These are phyloP conservation scores for Avena insularis DNA, from an alignment of 176 grass and related monocot species.

Conservation along the genomic window DNA sequence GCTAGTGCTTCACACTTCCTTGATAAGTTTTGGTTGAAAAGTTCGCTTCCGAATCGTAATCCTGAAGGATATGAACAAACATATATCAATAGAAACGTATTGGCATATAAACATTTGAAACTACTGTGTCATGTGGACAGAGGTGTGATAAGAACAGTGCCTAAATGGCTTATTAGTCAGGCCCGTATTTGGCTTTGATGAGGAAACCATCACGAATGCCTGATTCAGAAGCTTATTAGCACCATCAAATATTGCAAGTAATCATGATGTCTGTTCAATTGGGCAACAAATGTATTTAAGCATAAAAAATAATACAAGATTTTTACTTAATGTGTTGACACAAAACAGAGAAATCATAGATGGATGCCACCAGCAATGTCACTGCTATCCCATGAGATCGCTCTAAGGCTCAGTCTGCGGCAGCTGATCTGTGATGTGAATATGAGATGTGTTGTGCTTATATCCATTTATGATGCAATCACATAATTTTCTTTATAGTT, in stretches of 20 bases:
- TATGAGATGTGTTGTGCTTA: neutral
- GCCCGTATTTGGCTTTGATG: neutral
- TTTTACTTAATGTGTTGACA: neutral
- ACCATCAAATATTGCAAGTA: neutral
- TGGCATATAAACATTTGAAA: neutral
- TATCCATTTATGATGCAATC: neutral
- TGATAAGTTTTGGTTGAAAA: constrained; percentile 89
- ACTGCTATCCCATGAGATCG: neutral
- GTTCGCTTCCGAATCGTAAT: constrained; percentile 60
- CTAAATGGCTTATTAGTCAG: neutral
- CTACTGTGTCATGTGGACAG: constrained; percentile 1
- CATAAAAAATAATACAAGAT: neutral
- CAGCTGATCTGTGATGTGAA: neutral
- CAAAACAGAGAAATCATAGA: neutral
- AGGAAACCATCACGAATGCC: constrained; percentile 3
- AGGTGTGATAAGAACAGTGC: neutral
- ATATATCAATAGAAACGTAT: constrained; percentile 36
- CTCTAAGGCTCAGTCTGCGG: neutral
- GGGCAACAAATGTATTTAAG: neutral
- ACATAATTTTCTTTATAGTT: neutral
- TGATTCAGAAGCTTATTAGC: neutral
- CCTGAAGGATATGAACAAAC: constrained; percentile 55
- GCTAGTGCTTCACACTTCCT: constrained; percentile 94
- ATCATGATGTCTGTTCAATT: neutral
- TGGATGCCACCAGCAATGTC: neutral